Conservation (phyloP, 2,329 filamentous ascomycete genomes). For the Cladosporium phlei region DNA sequence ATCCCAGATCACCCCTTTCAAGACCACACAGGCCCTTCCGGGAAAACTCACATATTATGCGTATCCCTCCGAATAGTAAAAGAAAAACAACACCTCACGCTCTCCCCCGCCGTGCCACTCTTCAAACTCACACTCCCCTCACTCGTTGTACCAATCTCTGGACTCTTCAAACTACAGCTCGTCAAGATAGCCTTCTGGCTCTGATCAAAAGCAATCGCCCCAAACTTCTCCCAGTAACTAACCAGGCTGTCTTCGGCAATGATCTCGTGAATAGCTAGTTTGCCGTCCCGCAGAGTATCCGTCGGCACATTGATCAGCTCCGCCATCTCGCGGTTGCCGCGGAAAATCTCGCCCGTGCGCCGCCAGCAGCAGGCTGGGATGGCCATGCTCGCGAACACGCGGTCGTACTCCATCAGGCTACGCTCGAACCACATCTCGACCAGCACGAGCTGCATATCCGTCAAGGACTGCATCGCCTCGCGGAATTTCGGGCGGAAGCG, state of each 20-base stretch:
- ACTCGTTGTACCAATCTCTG: constrained; percentile 45
- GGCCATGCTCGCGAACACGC: constrained; percentile 97
- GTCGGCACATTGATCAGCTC: constrained; percentile 91
- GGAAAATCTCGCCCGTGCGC: constrained; percentile 91
- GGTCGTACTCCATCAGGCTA: constrained; percentile 94
- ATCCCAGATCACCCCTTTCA: not conserved
- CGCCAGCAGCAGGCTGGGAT: constrained; percentile 97
- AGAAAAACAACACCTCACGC: constrained; percentile 81
- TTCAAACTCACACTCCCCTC: not conserved
- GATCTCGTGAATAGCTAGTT: constrained; percentile 91
- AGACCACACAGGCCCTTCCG: no score
- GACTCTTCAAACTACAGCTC: constrained; percentile 84
- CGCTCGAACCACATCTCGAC: constrained; percentile 99
- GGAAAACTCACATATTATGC: constrained; percentile 78
- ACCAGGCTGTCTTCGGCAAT: constrained; percentile 92
- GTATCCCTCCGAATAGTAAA: constrained; percentile 94
- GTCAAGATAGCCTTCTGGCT: constrained; percentile 93
- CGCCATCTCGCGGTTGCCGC: constrained; percentile 98
- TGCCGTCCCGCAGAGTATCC: constrained; percentile 84
- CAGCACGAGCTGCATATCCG: constrained; percentile 87
- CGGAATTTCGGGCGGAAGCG: constrained; percentile 93
- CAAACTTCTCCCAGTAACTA: constrained; percentile 98
- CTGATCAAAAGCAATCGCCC: constrained; percentile 92
- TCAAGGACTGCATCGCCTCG: constrained; percentile 86
- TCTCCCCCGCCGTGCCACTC: constrained; percentile 3